Base-by-base conservation (phyloP, 257 asterid species). In the Gentiana dahurica region DNA sequence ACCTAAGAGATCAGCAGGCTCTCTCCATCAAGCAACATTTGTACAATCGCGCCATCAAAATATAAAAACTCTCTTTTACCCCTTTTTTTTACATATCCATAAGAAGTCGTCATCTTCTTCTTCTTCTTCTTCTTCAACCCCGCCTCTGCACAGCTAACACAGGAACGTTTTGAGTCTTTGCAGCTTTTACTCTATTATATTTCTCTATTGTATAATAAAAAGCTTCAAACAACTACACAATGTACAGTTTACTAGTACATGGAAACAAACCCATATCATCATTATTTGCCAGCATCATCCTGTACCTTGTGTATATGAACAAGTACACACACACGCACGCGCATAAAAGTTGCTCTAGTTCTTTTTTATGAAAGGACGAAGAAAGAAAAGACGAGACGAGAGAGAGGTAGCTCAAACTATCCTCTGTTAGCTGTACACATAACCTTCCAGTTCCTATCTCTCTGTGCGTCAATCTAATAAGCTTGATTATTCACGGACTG, bases 171-270 rank as follows among this genome's bases (percentile, higher is more conserved):
- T 58, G 61, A 73, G 71, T 69, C 75, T 63, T 33, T 53, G 46
- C 71, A 9, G 70, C 67, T 66, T 66, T 5, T 10, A 41, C 46
- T 41, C 46, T 41, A 66, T 72, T 57, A 63, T 68, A 62, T 49
- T 49, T 62, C 67, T 73, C 60, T 58, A 65, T 77, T 62, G 62
- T 58, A 67, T 55, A 65, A 44, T 69, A 38, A 38, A 39, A 24
- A 24, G 24, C 24, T 24, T 24, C 24, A 24, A 24, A 24, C 24
- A 67, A 68, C 79, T 77, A 77, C 77, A 67, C 62, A 70, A 77
- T 73, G 59, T 73, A 70, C 79, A 77, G 70, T 68, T 68, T 66
- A 71, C 66, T 49, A 76, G 75, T 61, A 67, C 73, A 71, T 62
- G 72, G 51, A 74, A 68, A 64, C 24, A 24, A 24, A 24, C 24